Base-by-base conservation (phyloP, 2,329 filamentous ascomycete genomes). In the Ascochyta lentis region DNA sequence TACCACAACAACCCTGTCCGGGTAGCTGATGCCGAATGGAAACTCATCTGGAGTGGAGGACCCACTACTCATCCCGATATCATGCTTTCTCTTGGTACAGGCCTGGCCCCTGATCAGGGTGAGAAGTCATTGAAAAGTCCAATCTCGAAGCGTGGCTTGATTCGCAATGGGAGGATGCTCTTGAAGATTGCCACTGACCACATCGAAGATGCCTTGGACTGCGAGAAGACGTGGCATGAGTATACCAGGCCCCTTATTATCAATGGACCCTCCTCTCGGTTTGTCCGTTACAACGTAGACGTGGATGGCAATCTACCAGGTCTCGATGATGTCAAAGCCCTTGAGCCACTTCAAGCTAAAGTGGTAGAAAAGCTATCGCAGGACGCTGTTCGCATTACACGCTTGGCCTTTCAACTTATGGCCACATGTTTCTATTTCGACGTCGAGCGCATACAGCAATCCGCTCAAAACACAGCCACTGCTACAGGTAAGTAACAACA, bases 1-100 rank as follows among this genome's bases (percentile, higher is more conserved):
- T 73, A 76, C 12, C 73, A 78, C 57, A 78, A 78, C 43, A 83
- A 83, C 39, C 81, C 81, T 13, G 70, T 80, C 9, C 58, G 67
- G 5, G 67, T 83, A 45, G 80, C 79, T 3, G 74, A 82, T 43
- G 53, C 66, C 34, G 81, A 83, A 59, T 60, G 74, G 6, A 73
- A 72, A 53, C 50, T 68, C 1, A 54, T 72, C n/a, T 73, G 68
- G 68, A 59, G 56, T 3, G 51, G 65, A 12, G 52, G 54, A 3
- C 39, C 56, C 13, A 53, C 58, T 19, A 61, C 61, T 22, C 66
- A 69, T 41, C 53, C 70, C 49, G 38, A 64, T 56, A 34, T 58
- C 34, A 15, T 63, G 34, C 49, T 61, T 10, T 58, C 57, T 13
- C 42, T 56, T 35, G 56, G 60, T 23, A 54, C 49, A 27, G 27